Evolutionary conservation across 495 filamentous ascomycete genomes (phyloP), one percentile per base, ranked within the genome.

Genomic region (Astrothelium macrocarpum): DNA sequence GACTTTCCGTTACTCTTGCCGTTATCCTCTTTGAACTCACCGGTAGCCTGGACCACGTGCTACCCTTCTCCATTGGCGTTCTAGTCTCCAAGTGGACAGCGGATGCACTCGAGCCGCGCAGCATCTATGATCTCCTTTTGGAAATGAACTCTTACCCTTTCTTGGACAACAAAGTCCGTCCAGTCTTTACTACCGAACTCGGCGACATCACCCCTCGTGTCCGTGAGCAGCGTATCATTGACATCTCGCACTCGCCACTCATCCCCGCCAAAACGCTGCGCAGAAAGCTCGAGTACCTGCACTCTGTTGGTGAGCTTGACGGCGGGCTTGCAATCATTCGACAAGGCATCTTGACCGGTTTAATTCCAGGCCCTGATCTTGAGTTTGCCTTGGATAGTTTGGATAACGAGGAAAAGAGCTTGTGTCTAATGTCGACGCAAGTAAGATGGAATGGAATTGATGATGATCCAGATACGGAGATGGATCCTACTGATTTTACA

Each of bases 61-160:
- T 98, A 0, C 94, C 94, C 0, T 98, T 98, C 74, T 97, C 91
- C 1, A 74, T 98, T 46, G 88, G 90, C 9, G 88, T 98, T 25
- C 82, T 97, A 16, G 92, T 96, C 36, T 87, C 91, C 45, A 98
- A 98, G 75, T 98, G 94, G 94, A 96, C 93, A 0, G 94, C 94
- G 0, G 94, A 97, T 73, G 93, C 93, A 10, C 81, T 98, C 43
- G 94, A 98, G 72, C 94, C 94, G 53, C 81, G 90, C 43, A 95
- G 90, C 73, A 97, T 98, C 64, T 98, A 98, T 67, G 92, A 97
- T 72, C 80, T 98, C 18, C 80, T 98, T 31, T 97, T 92, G 0
- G 90, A 95, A 67, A 90, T 98, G 86, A 97, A 98, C 74, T 88
- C 90, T 11, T 98, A 97, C 67, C 94, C 94, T 1, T 95, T 91